Evolutionary conservation across 768 basidiomycete genomes (phyloP), one percentile per base, ranked within the genome.

Genomic region (Suillus americanus): DNA sequence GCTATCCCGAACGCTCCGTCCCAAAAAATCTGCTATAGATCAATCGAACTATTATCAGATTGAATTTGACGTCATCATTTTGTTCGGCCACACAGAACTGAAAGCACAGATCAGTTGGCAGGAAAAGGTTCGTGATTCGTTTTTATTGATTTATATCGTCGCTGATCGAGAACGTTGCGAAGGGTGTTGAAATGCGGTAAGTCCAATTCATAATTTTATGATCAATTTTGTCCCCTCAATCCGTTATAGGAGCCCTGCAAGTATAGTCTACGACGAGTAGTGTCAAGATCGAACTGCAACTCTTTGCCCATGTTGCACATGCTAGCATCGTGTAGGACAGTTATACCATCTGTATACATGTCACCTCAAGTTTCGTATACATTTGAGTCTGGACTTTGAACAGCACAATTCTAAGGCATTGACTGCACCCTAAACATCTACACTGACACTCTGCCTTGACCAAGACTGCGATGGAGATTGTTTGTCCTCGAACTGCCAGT

Each of bases 71-170:
- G 67, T 82, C 8, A 69, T 80, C 25, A 50, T 82, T 10, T 66
- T 72, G 9, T 78, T 79, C 37, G 81, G 81, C 0, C 53, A 73
- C 28, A 79, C 80, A 0, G 81, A 82, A 59, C 67, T 81, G 48
- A 79, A 79, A 65, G 81, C 79, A 0, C 77, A 79, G 38, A 72
- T 80, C 38, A 68, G 73, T 5, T 82, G 81, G 81, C 65, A 67
- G 30, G 77, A 81, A 40, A 72, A 73, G 68, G 79, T 81, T 54
- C 23, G 65, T 37, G 9, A 13, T 14, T 64, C 41, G 10, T 50
- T 60, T 46, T 16, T 10, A 7, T 28, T 10, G 40, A 35, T n/a
- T 9, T 10, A 51, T 40, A n/a, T 18, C 23, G 18, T 40, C 8
- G 35, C 40, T 46, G 55, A 59, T 59, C n/a, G 30, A 20, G 25